Evolutionary conservation across 495 filamentous ascomycete genomes (phyloP), one percentile per base, ranked within the genome.

Genomic region (Penicillium soppii): DNA sequence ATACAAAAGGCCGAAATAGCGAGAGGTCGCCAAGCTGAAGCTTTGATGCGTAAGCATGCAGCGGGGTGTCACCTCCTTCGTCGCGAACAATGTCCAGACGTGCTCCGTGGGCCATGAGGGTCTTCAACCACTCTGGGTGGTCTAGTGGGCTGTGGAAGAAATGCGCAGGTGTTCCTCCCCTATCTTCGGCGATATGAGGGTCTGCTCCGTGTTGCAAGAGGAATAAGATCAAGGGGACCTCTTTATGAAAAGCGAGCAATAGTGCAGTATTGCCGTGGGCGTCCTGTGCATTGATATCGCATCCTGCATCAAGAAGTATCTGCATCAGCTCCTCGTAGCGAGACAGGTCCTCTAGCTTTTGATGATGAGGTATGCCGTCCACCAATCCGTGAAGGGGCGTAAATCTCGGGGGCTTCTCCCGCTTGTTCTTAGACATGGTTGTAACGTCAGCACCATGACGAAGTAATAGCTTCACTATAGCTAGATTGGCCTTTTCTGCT

Each of bases 21-120:
- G 50, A 53, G 9, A 53, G 36, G 27, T 53, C 50, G 9, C 43
- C 50, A 15, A 53, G 36, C 9, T 53, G 33, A 9, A 9, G 12
- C 4, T 33, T 35, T 3, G 50, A 40, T 6, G 43, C 50, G 25
- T 23, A 53, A 1, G 17, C 25, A 29, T 51, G 30, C 22, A 41
- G 22, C 16, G 39, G 39, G 5, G 43, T 46, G 4, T 46, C 5
- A 13, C 43, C 43, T 23, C 35, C 30, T 35, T 25, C 17, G 16
- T 22, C 13, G 16, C 19, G 36, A 9, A 17, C n/a, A 29, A 51
- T 43, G 10, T 51, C 48, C 15, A 51, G 23, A 22, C 40, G 39
- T n/a, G 39, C 39, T 1, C 48, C 48, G 16, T 43, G 15, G 12
- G 10, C 39, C 39, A 51, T 43, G 15, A 51, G 48, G 13, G 19